phyloP scores from a whole-genome alignment of 2,329 filamentous ascomycete genomes.

The Aspergillus calidoustus region DNA sequence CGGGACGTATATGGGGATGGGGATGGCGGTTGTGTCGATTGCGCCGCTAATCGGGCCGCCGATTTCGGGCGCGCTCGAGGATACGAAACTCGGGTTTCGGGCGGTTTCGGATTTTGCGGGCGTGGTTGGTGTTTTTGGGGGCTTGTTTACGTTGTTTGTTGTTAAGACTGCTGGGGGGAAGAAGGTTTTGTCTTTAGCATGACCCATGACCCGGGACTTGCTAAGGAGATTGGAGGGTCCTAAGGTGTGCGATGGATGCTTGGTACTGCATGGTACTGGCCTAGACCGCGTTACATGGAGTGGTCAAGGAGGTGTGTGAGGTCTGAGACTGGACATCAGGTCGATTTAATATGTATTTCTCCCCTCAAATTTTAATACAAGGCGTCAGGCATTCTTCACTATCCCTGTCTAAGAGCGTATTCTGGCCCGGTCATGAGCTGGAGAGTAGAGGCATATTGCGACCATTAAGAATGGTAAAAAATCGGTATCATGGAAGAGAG shows the following conservation, averaged over 20 bases:
- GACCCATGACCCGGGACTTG: background rate
- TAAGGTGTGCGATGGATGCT: no score
- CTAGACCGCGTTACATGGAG: no score
- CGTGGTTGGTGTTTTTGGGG: conserved; percentile 2
- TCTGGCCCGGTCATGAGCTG: background rate
- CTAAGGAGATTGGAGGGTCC: no score
- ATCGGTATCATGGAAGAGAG: no score
- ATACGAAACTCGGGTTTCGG: conserved; percentile 4
- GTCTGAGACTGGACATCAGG: background rate
- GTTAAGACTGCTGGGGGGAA: conserved; percentile 9
- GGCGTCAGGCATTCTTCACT: background rate
- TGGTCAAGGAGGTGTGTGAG: no score
- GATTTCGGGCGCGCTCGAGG: conserved; percentile 12
- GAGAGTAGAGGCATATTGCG: background rate
- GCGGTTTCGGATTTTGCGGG: conserved; percentile 9
- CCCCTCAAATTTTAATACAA: background rate
- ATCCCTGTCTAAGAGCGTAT: background rate
- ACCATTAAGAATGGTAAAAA: no score
- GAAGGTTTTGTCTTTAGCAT: conserved; percentile 2
- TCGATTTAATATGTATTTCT: background rate
- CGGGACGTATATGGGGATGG: conserved; percentile 29
- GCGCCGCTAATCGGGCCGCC: conserved; percentile 14
- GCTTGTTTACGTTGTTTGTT: background rate
- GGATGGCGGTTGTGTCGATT: conserved; percentile 19
- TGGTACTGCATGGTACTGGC: no score